Conservation (phyloP, 2,329 filamentous ascomycete species). For the Hirsutella rhossiliensis region DNA sequence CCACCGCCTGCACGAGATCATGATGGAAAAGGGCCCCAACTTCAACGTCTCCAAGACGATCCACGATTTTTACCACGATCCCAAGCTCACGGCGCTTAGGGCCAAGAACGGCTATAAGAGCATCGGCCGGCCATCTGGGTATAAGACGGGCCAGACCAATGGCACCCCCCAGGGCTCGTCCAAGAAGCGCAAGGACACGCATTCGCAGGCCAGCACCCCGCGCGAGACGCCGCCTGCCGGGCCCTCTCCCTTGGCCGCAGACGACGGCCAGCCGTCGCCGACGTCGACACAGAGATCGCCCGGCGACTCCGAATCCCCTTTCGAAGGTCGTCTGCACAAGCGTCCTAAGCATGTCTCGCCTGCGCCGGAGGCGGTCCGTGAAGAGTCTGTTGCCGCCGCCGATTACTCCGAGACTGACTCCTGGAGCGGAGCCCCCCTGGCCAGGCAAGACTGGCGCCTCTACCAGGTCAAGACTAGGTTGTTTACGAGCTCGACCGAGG, state of each 20-base stretch:
- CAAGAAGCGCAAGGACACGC: slow-evolving; percentile 22
- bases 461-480: slow-evolving; percentile 37
- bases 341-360: slow-evolving; percentile 12
- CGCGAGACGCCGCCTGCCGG: slow-evolving; percentile 14
- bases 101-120: slow-evolving; percentile 42
- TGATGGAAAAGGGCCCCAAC: slow-evolving; percentile 25
- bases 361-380: slow-evolving; percentile 8
- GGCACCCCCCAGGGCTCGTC: slow-evolving; percentile 11
- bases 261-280: slow-evolving; percentile 5
- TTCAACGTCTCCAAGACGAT: slow-evolving; percentile 40
- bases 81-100: slow-evolving; percentile 35
- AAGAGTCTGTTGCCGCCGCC: slow-evolving; percentile 30
- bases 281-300: background rate
- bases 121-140: slow-evolving; percentile 42
- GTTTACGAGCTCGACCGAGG: slow-evolving; percentile 31
- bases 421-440: slow-evolving; percentile 30
- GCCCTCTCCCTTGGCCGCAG: slow-evolving; percentile 13
- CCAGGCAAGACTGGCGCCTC: slow-evolving; percentile 36
- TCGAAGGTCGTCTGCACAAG: slow-evolving; percentile 6
- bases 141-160: slow-evolving; percentile 20
- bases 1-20: slow-evolving; percentile 41
- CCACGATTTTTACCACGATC: slow-evolving; percentile 44
- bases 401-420: slow-evolving; percentile 43
- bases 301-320: background rate
- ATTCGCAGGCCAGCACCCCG: slow-evolving; percentile 15